Percentiles rank a stretch among this genome's conserved stretches.
Conservation (phyloP, 306 rosid species). For the Ceratonia siliqua region DNA sequence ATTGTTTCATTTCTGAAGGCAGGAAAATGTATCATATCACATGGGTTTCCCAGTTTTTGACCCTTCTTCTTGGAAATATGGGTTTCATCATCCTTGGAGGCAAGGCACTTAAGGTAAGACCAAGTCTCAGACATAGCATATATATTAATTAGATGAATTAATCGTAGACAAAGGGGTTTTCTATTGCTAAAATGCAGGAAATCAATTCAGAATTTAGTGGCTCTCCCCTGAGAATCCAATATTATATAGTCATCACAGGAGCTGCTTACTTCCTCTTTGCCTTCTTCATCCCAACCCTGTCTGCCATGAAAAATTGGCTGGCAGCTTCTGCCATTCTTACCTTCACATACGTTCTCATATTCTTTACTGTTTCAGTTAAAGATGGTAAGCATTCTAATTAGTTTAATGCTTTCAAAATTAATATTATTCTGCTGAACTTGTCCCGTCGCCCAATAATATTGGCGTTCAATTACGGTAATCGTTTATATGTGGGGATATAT, state of each 20-base stretch:
- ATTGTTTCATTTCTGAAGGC: slow-evolving; percentile 29
- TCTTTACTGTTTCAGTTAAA: slow-evolving; percentile 34
- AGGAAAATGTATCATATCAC: slow-evolving; percentile 49
- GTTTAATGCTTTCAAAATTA: not conserved
- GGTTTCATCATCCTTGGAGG: slow-evolving; percentile 67
- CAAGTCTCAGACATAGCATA: not conserved
- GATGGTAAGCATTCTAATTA: slow-evolving; percentile 40
- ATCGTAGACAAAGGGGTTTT: not conserved
- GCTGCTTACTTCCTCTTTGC: slow-evolving; percentile 45
- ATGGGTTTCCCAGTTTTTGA: slow-evolving; percentile 53
- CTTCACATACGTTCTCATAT: slow-evolving; percentile 40
- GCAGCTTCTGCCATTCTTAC: slow-evolving; percentile 46
- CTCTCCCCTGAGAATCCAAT: slow-evolving; percentile 60
- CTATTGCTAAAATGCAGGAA: slow-evolving; percentile 40
- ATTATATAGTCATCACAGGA: slow-evolving; percentile 52
- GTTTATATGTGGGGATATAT: not conserved
- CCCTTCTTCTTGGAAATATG: slow-evolving; percentile 60
- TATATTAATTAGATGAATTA: not conserved
- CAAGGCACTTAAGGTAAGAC: slow-evolving; percentile 54
- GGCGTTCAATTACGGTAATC: not conserved
- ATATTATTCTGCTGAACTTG: not conserved
- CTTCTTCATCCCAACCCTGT: slow-evolving; percentile 55
- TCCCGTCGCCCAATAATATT: not conserved
- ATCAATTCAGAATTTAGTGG: slow-evolving; percentile 50
- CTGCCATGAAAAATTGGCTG: slow-evolving; percentile 57